Conservation (phyloP, 176 grass and related monocot genomes). For the Paspalum vaginatum region DNA sequence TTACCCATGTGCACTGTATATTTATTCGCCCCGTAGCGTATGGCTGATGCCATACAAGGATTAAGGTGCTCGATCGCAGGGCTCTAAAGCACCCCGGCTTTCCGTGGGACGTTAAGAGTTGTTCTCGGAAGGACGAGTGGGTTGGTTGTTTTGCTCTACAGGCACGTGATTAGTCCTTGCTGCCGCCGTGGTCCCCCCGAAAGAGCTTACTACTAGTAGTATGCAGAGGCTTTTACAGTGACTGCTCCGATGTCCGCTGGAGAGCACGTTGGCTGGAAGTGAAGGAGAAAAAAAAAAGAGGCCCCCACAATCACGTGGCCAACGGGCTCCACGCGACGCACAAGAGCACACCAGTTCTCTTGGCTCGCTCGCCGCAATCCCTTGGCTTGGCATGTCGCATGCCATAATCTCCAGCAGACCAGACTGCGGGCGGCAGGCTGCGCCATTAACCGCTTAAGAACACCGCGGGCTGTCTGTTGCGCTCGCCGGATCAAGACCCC, state of each 20-base stretch:
- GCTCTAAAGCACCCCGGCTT: too few species aligned
- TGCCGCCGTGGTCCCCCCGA: background rate
- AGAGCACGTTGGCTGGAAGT: too few species aligned
- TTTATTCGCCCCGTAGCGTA: background rate
- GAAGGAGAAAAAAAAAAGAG: background rate
- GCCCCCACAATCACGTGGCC: constrained; percentile 14
- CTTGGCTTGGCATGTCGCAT: too few species aligned
- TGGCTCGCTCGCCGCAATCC: too few species aligned
- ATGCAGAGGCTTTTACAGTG: background rate
- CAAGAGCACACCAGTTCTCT: too few species aligned
- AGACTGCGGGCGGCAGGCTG: background rate
- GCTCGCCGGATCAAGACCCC: background rate
- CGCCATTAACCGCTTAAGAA: background rate
- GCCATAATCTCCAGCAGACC: background rate
- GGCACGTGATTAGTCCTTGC: background rate
- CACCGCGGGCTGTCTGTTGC: background rate
- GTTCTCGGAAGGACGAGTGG: too few species aligned
- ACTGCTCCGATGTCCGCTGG: background rate
- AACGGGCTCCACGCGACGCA: background rate
- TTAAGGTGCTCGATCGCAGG: background rate
- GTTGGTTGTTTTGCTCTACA: too few species aligned
- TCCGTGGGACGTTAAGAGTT: too few species aligned
- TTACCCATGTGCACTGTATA: too few species aligned
- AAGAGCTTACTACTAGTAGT: too few species aligned
- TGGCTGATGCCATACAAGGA: background rate